Evolutionary conservation across 192 early-diverging fungal genomes (phyloP).

Genomic region (Coemansia guatemalensis): DNA sequence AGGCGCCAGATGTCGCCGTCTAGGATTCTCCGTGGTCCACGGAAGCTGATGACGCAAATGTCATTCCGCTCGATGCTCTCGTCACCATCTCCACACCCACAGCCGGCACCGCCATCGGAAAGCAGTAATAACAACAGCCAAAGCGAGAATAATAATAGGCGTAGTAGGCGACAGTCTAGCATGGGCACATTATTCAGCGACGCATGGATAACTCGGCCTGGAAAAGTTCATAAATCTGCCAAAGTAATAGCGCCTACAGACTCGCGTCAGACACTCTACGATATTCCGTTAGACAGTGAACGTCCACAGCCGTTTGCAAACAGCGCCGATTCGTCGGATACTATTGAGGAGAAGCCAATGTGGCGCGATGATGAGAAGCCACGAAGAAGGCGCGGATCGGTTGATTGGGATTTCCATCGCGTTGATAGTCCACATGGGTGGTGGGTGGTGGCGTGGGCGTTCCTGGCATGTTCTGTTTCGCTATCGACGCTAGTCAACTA

Average conservation of each 20-base stretch:
- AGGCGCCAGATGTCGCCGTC: neutral
- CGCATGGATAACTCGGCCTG: constrained; percentile 31
- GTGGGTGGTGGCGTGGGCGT: constrained; percentile 29
- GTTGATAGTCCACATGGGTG: constrained; percentile 19
- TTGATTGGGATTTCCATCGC: constrained; percentile 37
- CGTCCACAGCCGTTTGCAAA: neutral
- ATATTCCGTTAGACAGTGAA: constrained; percentile 13
- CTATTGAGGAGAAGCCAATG: neutral
- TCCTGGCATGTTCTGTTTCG: constrained; percentile 23
- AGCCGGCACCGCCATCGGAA: neutral
- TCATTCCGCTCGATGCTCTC: constrained; percentile 19
- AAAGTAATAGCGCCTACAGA: constrained; percentile 6
- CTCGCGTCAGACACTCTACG: constrained; percentile 10
- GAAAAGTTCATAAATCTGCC: constrained; percentile 8
- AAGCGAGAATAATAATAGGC: neutral
- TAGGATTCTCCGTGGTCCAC: constrained; percentile 14
- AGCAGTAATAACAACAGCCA: neutral
- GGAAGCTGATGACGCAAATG: constrained; percentile 33
- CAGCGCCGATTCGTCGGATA: constrained; percentile 5
- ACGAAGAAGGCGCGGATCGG: neutral
- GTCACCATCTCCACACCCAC: constrained; percentile 6
- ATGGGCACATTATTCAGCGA: constrained; percentile 33
- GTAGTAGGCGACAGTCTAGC: constrained; percentile 8
- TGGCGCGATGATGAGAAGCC: neutral
- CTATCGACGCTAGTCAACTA: constrained; percentile 37